Evolutionary conservation across 2,329 filamentous ascomycete species (phyloP), one percentile per base, ranked within the genome.

Genomic region (Diaporthe helianthi): DNA sequence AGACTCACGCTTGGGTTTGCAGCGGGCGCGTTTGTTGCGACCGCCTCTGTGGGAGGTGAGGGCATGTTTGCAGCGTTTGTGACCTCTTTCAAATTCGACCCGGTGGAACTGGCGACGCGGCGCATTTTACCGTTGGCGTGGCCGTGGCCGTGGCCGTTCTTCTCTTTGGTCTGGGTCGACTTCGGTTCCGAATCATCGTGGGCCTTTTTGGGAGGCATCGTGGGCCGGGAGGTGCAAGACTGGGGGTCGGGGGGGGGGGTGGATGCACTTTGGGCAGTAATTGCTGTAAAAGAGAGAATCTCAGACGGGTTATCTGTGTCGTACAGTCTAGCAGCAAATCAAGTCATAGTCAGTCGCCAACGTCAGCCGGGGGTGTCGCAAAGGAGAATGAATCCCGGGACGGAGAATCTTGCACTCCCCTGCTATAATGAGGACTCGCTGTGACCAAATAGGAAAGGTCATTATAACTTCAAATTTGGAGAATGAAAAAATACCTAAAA

Each of bases 71-170:
- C 75, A 61, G 79, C 82, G 71, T 79, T 83, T 71, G 79, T 78
- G 54, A 79, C 80, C 58, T 86, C 84, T 74, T 81, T 82, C 64
- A 82, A 76, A 47, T 84, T 83, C 22, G 83, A 81, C 51, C 83
- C 85, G 15, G 82, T 82, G 67, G 84, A 84, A 76, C 84, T 87
- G 67, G 83, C 85, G 19, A 83, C 83, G 46, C 87, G 83, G 65
- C 86, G 85, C 79, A 87, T 82, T 77, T 89, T 89, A 70, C 84
- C 81, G 66, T 85, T 84, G 19, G 82, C 76, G 66, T 82, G 78
- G 19, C 72, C 76, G 66, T 82, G 78, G 19, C 72, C 76, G 46
- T 76, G 72, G 64, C 79, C 79, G 70, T 79, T 80, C 76, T 84
- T 85, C 70, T 86, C 82, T 74, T 85, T 84, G n/a, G 74, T 55